Percentiles rank a stretch among this genome's conserved stretches.
phyloP scores from a whole-genome alignment of 2,329 filamentous ascomycete genomes.

The Epichloe baconii region DNA sequence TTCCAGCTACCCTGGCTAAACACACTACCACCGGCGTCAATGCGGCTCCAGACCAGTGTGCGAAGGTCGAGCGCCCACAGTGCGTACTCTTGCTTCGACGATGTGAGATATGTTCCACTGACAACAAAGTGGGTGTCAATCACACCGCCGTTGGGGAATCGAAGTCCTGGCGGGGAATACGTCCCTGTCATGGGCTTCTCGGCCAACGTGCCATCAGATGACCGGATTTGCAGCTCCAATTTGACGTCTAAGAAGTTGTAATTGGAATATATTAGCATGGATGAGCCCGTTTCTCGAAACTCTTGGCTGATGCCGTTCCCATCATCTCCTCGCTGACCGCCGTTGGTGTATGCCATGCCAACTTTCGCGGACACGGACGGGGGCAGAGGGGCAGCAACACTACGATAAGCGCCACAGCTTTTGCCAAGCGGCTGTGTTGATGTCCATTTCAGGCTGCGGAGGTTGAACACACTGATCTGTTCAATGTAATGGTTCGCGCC shows the following conservation, averaged over 20 bases:
- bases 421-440: conserved; percentile 76
- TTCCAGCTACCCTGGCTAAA: conserved; percentile 99
- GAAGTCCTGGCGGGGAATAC: conserved; percentile 79
- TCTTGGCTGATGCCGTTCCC: conserved; percentile 37
- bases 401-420: conserved; percentile 92
- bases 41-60: conserved; percentile 84
- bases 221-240: conserved; percentile 78
- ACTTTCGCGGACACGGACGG: conserved; percentile 52
- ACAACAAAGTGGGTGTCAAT: conserved; percentile 96
- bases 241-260: conserved; percentile 99
- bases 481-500: conserved; percentile 98
- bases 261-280: conserved; percentile 96
- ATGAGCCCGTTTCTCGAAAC: conserved; percentile 42
- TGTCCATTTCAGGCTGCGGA: conserved; percentile 91
- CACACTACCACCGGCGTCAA: conserved; percentile 85
- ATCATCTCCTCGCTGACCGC: conserved; percentile 31
- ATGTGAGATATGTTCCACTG: conserved; percentile 92
- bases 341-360: conserved; percentile 41
- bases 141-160: conserved; percentile 91
- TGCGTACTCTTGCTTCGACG: conserved; percentile 95
- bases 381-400: conserved; percentile 76
- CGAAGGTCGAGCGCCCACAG: conserved; percentile 87
- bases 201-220: conserved; percentile 67
- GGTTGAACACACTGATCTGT: conserved; percentile 95
- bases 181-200: conserved; percentile 83